Base-by-base conservation (phyloP, 1,139 yeast genomes). In the Candida sp. region DNA sequence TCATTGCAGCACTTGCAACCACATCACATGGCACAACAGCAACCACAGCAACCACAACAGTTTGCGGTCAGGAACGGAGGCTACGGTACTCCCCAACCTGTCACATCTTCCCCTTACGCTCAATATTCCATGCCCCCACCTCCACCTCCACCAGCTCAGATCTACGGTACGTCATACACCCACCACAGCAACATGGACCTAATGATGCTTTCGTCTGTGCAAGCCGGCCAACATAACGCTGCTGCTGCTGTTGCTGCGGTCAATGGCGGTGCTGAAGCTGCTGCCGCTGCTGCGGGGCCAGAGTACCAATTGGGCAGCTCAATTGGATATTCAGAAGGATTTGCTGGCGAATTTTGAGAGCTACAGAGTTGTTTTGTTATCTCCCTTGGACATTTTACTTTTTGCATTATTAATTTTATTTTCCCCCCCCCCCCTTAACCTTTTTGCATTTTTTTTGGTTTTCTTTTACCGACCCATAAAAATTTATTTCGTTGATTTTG, bases 1-100 rank as follows among this genome's bases (percentile, higher is more conserved):
- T 50, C 62, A 4, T 56, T 66, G 38, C 71, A 67, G 50, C 65
- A 56, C 39, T 47, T 57, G 32, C 60, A 57, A 42, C 54, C 52
- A 39, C 56, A 44, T 7, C 42, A 41, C 26, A 23, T 28, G 32
- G 31, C 17, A 17, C 30, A 23, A 35, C 43, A 42, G 12, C 42
- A 28, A 22, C 38, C n/a, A 32, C 42, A 17, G 5, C 23, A 26
- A 5, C 11, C 12, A 25, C 43, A 40, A 28, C 43, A 40, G 17
- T 40, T 17, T 22, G 25, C 40, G 9, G 22, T 17, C 26, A 33
- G 42, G 12, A 38, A 38, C 42, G 43, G 27, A 9, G 9, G 17
- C 11, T 25, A 23, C 25, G 27, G 42, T 34, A 34, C 44, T 31
- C 54, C 50, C 26, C 54, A 45, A 46, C 39, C 46, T 11, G 48